Percentiles rank a stretch among this genome's conserved stretches.
Evolutionary conservation across 371 early-diverging fungal species (phyloP).

Genomic region (Apophysomyces trapeziformis): DNA sequence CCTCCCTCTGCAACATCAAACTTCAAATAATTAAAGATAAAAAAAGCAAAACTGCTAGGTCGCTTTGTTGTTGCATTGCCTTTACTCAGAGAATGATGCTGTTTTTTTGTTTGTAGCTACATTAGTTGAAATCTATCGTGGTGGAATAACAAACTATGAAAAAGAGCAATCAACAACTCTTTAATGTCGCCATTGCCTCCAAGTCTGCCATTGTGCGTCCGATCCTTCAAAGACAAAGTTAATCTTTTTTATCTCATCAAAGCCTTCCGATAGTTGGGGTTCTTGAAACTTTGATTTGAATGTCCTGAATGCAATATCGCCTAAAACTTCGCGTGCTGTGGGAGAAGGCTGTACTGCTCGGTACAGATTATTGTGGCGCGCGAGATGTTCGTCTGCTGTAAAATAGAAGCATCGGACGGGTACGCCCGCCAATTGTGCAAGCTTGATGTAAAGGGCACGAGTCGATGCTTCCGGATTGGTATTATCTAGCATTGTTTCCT

Average conservation of each 20-base stretch:
- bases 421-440: constrained; percentile 62
- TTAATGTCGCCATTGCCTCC: constrained; percentile 52
- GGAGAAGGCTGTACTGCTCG: constrained; percentile 41
- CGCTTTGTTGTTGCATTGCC: neutral
- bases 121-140: neutral
- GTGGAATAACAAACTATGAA: neutral
- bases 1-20: neutral
- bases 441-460: constrained; percentile 65
- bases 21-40: neutral
- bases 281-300: constrained; percentile 56
- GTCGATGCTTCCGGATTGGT: constrained; percentile 76
- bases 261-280: constrained; percentile 66
- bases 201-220: constrained; percentile 38
- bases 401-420: constrained; percentile 77
- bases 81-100: neutral
- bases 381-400: constrained; percentile 61
- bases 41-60: neutral
- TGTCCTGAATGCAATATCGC: constrained; percentile 61
- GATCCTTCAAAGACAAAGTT: constrained; percentile 66
- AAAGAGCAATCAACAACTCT: neutral
- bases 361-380: constrained; percentile 80
- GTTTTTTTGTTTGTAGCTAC: neutral
- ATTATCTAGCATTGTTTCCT: constrained; percentile 63
- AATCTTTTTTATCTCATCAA: constrained; percentile 63
- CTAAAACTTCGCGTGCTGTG: constrained; percentile 36